phyloP scores from a whole-genome alignment of 805 yeast species.

The Barnettozyma wickerhamii region DNA sequence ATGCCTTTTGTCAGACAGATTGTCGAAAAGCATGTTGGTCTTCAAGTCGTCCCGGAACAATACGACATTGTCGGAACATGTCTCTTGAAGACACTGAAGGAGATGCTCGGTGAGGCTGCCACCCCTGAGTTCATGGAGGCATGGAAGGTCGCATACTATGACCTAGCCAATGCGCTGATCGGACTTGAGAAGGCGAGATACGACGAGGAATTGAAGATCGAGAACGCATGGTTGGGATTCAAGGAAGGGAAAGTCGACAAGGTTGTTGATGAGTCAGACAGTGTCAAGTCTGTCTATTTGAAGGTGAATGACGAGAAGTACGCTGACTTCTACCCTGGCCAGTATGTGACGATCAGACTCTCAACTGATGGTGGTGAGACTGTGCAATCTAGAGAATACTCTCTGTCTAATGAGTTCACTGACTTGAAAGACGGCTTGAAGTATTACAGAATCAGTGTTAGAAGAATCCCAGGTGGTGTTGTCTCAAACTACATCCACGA shows the following conservation, averaged over 20 bases:
- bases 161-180: slow-evolving; percentile 58
- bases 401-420: slow-evolving; percentile 40
- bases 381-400: slow-evolving; percentile 54
- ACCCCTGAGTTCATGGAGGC: slow-evolving; percentile 54
- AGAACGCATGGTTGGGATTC: slow-evolving; percentile 57
- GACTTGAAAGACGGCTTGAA: slow-evolving; percentile 15
- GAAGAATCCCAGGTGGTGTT: slow-evolving; percentile 41
- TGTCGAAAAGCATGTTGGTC: slow-evolving; percentile 62
- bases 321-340: slow-evolving; percentile 34
- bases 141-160: slow-evolving; percentile 63
- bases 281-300: slow-evolving; percentile 49
- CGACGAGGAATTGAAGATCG: slow-evolving; percentile 24
- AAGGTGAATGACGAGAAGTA: slow-evolving; percentile 39
- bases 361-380: slow-evolving; percentile 33
- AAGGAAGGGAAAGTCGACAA: slow-evolving; percentile 43
- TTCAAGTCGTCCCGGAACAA: slow-evolving; percentile 59
- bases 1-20: slow-evolving; percentile 52
- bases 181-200: slow-evolving; percentile 48
- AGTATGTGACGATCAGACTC: slow-evolving; percentile 35
- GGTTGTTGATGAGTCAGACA: slow-evolving; percentile 39
- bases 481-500: slow-evolving; percentile 49
- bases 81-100: slow-evolving; percentile 49
- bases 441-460: slow-evolving; percentile 58
- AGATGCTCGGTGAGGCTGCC: slow-evolving; percentile 56
- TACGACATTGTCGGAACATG: slow-evolving; percentile 61